Conservation (phyloP, 257 asterid genomes). For the Solanum verrucosum region DNA sequence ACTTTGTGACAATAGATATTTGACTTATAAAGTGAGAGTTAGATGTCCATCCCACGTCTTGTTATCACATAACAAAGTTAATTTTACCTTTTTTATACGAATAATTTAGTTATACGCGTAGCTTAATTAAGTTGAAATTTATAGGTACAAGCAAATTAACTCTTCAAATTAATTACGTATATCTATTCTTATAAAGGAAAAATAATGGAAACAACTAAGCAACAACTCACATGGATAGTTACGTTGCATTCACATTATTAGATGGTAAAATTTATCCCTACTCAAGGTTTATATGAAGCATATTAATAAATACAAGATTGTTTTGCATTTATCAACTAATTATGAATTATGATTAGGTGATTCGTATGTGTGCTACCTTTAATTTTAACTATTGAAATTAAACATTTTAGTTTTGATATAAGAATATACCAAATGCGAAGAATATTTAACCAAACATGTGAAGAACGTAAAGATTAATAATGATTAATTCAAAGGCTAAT, state of each 20-base stretch:
- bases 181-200: neutral
- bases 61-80: neutral
- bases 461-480: neutral
- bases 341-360: neutral
- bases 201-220: neutral
- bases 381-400: neutral
- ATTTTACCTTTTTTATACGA: neutral
- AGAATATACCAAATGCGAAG: neutral
- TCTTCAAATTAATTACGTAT: neutral
- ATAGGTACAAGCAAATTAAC: neutral
- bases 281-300: neutral
- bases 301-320: neutral
- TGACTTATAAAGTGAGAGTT: neutral
- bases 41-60: neutral
- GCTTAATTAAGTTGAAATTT: neutral
- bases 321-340: neutral
- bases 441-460: neutral
- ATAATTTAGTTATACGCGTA: neutral
- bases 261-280: neutral
- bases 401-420: neutral
- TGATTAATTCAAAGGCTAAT: neutral
- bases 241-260: neutral
- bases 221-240: neutral
- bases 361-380: neutral
- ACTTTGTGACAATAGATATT: neutral